Evolutionary conservation across 306 rosid genomes (phyloP), one percentile per base, ranked within the genome.

Genomic region (Quercus cerris): DNA sequence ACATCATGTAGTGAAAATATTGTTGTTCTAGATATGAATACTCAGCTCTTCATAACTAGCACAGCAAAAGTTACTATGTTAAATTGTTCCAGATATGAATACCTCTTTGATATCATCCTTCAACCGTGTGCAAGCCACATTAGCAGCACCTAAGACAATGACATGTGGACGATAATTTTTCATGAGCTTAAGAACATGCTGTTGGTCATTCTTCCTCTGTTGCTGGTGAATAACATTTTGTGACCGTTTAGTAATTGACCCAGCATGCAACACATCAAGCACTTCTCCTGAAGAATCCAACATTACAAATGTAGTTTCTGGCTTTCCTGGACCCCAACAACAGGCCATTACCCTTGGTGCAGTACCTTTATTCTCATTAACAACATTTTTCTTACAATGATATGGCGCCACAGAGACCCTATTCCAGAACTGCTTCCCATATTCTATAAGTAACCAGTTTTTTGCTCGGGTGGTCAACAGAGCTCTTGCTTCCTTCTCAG

Each of bases 281-380:
- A 86, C 58, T 77, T 81, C 72, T 7, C 89, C 89, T 57, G 70
- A 76, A 12, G 84, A 84, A 27, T 84, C 84, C 82, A 86, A 77
- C 85, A 86, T 84, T 55, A 86, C 89, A 83, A 83, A 84, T 66
- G 87, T 33, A 19, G 87, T 86, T 22, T 80, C 85, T 5, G 87
- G 89, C 80, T 86, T 86, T 67, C 87, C 89, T 71, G 69, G 79
- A 77, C 80, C 85, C 87, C 85, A 81, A 78, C 89, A 86, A 75
- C 85, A 83, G 51, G 89, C 89, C 82, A 84, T 77, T 56, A 86
- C 82, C 59, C 83, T 56, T 67, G 76, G 56, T 23, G 70, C 59
- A 56, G 38, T 4, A 70, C 71, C 84, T 15, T 75, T 61, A 71
- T 67, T 68, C 69, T 58, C n/a, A 4, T 66, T 59, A 75, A 61